Evolutionary conservation across 1,139 yeast species (phyloP).

Genomic region (Hyphopichia fennica): DNA sequence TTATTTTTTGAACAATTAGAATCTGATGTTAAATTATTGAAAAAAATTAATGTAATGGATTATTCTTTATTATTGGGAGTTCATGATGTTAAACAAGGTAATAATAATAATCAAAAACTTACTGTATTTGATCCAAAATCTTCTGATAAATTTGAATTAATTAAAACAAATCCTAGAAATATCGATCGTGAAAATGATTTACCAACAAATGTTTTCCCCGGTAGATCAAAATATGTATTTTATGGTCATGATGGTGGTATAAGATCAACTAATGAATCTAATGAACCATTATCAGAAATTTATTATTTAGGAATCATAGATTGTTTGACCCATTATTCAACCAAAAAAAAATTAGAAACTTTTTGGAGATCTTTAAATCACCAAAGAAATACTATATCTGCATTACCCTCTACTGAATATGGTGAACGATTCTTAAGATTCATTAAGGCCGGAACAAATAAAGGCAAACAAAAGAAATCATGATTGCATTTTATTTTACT

Average conservation of each 20-base stretch:
- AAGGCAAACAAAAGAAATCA: not conserved
- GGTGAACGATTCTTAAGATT: slow-evolving; percentile 83
- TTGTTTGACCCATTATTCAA: slow-evolving; percentile 82
- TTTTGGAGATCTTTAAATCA: slow-evolving; percentile 78
- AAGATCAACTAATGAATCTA: slow-evolving; percentile 64
- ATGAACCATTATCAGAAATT: slow-evolving; percentile 65
- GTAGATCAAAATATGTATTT: slow-evolving; percentile 55
- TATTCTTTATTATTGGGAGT: slow-evolving; percentile 87
- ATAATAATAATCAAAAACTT: slow-evolving; percentile 40
- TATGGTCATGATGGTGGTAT: slow-evolving; percentile 89
- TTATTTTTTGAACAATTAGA: slow-evolving; percentile 68
- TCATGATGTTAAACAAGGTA: slow-evolving; percentile 69
- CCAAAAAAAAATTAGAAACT: slow-evolving; percentile 79
- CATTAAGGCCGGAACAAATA: slow-evolving; percentile 45
- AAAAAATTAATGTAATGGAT: slow-evolving; percentile 87
- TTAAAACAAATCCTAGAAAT: slow-evolving; percentile 48
- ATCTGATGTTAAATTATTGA: slow-evolving; percentile 70
- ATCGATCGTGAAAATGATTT: slow-evolving; percentile 43
- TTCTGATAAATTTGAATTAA: slow-evolving; percentile 39
- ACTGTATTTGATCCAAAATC: slow-evolving; percentile 52
- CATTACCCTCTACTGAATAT: slow-evolving; percentile 87
- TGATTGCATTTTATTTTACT: too few relatives aligned
- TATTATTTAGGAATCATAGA: slow-evolving; percentile 95
- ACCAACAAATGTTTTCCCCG: slow-evolving; percentile 48
- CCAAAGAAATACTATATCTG: slow-evolving; percentile 71